Conservation (phyloP, 179 eudicot genomes). For the Silene vulgaris region DNA sequence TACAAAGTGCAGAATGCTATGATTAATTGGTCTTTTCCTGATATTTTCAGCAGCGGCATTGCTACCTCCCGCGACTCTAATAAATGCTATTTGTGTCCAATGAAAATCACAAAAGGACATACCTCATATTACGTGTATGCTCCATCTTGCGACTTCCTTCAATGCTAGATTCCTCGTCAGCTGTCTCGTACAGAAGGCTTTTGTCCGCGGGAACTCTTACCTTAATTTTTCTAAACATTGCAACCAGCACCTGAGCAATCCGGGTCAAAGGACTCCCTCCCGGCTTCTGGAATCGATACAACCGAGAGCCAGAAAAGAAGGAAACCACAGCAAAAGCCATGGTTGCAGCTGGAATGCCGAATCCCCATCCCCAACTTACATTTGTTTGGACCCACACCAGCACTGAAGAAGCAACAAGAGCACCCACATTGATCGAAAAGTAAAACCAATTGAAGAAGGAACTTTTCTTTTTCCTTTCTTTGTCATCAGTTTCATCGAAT, state of each 20-base stretch:
- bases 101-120: not conserved
- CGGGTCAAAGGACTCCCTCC: conserved; percentile 60
- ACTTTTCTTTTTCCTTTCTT: conserved; percentile 27
- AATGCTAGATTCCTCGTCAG: conserved; percentile 42
- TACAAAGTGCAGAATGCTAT: not conserved
- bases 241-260: conserved; percentile 48
- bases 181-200: conserved; percentile 39
- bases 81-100: too few relatives aligned
- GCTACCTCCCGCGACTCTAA: too few relatives aligned
- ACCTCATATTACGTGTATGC: conserved; percentile 47
- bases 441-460: conserved; percentile 33
- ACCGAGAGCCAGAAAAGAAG: conserved; percentile 7
- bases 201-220: conserved; percentile 41
- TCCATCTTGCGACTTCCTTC: conserved; percentile 55
- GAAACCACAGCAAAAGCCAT: conserved; percentile 50
- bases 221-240: conserved; percentile 34
- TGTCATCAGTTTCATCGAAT: conserved; percentile 49
- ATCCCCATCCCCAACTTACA: conserved; percentile 62
- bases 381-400: conserved; percentile 54
- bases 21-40: not conserved
- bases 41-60: too few relatives aligned
- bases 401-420: conserved; percentile 30
- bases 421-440: conserved; percentile 24
- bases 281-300: conserved; percentile 13
- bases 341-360: conserved; percentile 54